Evolutionary conservation across 176 grass and related monocot genomes (phyloP), one percentile per base, ranked within the genome.

Genomic region (Paspalum vaginatum): DNA sequence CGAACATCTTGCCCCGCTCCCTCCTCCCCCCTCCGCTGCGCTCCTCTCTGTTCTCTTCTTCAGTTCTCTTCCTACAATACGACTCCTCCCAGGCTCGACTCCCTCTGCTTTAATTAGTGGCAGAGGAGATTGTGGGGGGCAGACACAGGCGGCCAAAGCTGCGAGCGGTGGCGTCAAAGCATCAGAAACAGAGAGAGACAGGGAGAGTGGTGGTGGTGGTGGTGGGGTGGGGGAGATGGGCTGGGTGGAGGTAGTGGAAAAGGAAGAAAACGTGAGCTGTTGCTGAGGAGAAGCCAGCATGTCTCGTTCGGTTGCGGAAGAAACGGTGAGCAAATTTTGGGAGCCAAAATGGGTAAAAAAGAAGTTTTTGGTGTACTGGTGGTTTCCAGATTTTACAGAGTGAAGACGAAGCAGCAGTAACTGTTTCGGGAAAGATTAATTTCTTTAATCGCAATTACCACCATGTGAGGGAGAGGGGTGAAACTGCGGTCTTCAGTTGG

Each of bases 1-100:
- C 88, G 49, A 98, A 88, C 95, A 98, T 98, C 78, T 88, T 85
- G 51, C 82, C 15, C 54, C 18, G 65, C 77, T 21, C 49, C 59
- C 65, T 9, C 21, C 49, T 43, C 12, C 64, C 68, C 47, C n/a
- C 26, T 43, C 25, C 48, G 52, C 43, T 24, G 11, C 51, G 26
- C 61, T 53, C 59, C 61, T 65, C 42, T 7, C 16, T 81, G 25
- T 14, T 41, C 50, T 11, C 72, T 74, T 50, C 22, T 39, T 68
- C 46, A 9, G 61, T 10, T 55, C 37, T 42, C 11, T 65, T 41
- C 32, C 59, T 15, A 0, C 64, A 26, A 26, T 9, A 0, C 64
- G 26, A 26, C 70, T 52, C 71, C 62, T 68, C 39, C 32, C 32
- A 2, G 32, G 3, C 32, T 32, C 32, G 32, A 32, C 32, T 32